phyloP scores from a whole-genome alignment of 345 rosid genomes.

The Sapria himalayana region DNA sequence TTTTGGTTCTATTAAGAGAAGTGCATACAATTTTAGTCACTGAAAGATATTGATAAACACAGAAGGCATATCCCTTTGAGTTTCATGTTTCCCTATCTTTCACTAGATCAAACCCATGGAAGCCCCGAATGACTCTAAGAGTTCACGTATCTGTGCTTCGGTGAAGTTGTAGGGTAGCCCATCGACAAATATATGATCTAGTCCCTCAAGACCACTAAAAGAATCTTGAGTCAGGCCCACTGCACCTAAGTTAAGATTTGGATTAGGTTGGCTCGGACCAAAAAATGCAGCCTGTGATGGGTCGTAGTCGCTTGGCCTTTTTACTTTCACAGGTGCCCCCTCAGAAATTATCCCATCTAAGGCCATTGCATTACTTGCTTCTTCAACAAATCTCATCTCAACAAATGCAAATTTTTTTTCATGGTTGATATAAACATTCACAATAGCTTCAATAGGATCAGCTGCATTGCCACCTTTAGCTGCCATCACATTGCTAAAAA shows the following conservation, averaged over 20 bases:
- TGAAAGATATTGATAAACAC: constrained; percentile 84
- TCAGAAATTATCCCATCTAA: constrained; percentile 88
- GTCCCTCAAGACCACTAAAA: constrained; percentile 95
- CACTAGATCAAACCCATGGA: constrained; percentile 80
- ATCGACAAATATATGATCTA: constrained; percentile 84
- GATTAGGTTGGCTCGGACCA: constrained; percentile 98
- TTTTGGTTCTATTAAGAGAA: constrained; percentile 84
- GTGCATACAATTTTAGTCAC: constrained; percentile 96
- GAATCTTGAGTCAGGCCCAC: constrained; percentile 81
- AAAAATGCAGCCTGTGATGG: constrained; percentile 90
- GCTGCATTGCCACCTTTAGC: constrained; percentile 97
- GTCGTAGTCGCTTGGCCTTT: constrained; percentile 95
- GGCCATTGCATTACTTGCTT: constrained; percentile 99
- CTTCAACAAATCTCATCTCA: constrained; percentile 99
- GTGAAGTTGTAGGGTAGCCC: constrained; percentile 90
- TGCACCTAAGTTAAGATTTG: constrained; percentile 73
- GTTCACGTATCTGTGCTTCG: constrained; percentile 73
- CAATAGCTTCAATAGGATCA: constrained; percentile 99
- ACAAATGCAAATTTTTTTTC: constrained; percentile 99
- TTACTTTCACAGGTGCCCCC: constrained; percentile 98
- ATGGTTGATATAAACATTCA: constrained; percentile 93
- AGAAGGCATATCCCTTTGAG: constrained; percentile 85
- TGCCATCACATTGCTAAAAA: constrained; percentile 91
- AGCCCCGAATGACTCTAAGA: constrained; percentile 86
- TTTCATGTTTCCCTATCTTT: constrained; percentile 90